A percentile compares a stretch with the other conserved stretches of the same genome.
phyloP scores from a whole-genome alignment of 345 rosid species.

The Cardiospermum halicacabum region DNA sequence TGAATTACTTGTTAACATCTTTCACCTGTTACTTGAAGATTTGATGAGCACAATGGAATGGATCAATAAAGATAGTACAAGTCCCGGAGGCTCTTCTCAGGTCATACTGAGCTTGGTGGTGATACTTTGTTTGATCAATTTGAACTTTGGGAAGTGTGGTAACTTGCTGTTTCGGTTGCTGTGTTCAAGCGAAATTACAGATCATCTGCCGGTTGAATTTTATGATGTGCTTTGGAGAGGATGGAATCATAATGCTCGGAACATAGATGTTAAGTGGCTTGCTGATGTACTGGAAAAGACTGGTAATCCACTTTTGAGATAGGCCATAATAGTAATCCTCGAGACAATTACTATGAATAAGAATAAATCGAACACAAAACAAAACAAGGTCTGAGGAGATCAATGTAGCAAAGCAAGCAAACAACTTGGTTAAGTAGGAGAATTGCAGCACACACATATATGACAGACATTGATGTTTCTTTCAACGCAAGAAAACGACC shows the following conservation, averaged over 20 bases:
- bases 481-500: too few species aligned
- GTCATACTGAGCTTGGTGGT: conserved; percentile 32
- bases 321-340: too few species aligned
- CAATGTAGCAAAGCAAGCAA: too few species aligned
- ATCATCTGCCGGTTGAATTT: conserved; percentile 14
- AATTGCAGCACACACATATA: too few species aligned
- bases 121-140: conserved; percentile 24
- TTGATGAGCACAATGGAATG: conserved; percentile 22
- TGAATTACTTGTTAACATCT: conserved; percentile 2
- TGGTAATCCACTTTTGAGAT: conserved; percentile 30
- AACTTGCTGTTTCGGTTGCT: conserved; percentile 20
- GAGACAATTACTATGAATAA: too few species aligned
- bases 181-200: conserved; percentile 10
- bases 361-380: too few species aligned
- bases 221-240: conserved; percentile 6
- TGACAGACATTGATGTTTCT: too few species aligned
- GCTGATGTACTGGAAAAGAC: conserved; percentile 28
- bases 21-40: conserved; percentile 6
- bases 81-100: conserved; percentile 7
- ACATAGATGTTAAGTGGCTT: background rate
- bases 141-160: conserved; percentile 25
- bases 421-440: too few species aligned
- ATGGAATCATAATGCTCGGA: background rate
- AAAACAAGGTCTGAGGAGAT: too few species aligned
- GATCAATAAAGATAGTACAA: conserved; percentile 16